phyloP scores from a whole-genome alignment of 2,329 filamentous ascomycete genomes.

The Botryotinia calthae region DNA sequence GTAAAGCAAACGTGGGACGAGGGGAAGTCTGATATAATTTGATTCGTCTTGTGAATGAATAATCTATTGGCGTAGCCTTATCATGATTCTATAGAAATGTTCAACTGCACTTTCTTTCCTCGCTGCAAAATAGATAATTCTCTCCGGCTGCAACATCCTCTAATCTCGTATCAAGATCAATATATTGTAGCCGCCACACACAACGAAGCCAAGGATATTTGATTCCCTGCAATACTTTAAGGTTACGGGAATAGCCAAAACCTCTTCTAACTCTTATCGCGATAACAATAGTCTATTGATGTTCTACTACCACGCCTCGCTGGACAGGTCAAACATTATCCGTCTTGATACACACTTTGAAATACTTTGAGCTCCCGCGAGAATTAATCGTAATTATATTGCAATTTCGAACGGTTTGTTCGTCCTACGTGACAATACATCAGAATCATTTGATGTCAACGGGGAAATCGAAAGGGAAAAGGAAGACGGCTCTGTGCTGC shows the following conservation, averaged over 20 bases:
- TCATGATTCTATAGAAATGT: neutral
- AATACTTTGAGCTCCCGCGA: neutral
- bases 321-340: neutral
- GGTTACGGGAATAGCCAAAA: neutral
- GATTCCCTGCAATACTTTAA: neutral
- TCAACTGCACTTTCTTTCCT: neutral
- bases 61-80: neutral
- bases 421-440: neutral
- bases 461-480: neutral
- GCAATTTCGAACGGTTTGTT: neutral
- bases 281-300: slow-evolving; percentile 7
- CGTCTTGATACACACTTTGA: slow-evolving; percentile 3
- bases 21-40: neutral
- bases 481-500: neutral
- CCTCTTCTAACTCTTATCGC: slow-evolving; percentile 5
- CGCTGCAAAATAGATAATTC: neutral
- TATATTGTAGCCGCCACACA: neutral
- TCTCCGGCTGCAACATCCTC: neutral
- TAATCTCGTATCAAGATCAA: neutral
- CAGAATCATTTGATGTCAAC: neutral
- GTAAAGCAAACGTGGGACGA: neutral
- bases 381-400: neutral
- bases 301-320: neutral
- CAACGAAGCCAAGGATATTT: neutral
- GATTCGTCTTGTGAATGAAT: neutral